Base-by-base conservation (phyloP, 257 asterid genomes). In the Jacaranda mimosifolia region DNA sequence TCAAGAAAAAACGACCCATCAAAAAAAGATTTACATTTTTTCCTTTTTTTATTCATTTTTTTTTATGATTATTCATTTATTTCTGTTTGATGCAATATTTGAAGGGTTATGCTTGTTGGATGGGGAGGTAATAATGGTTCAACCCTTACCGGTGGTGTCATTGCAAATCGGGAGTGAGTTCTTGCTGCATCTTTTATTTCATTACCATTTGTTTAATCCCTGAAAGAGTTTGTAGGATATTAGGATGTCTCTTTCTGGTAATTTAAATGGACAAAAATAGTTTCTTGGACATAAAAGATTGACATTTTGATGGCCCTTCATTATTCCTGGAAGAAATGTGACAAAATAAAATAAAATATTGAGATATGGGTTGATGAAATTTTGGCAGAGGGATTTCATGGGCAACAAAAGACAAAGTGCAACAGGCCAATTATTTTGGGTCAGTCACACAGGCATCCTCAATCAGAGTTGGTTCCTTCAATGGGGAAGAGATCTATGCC, bases 121-220 rank as follows among this genome's bases (percentile, higher is more conserved):
- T 95, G 99, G 99, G 99, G 99, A 78, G 99, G 99, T 18, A 95
- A 95, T 91, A 95, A 95, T 74, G 99, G 99, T 11, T 90, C 92
- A 1, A 93, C 99, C 15, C 96, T 96, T 13, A 93, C 98, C 0
- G 99, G 91, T 51, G 97, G 98, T 64, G 98, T 96, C 59, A 88
- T 96, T 52, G 96, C 99, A 0, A 93, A 96, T 77, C 82, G 97
- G 35, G 99, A 96, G 99, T 95, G 83, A 91, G 97, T 85, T 39
- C 15, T 38, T 55, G 32, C 18, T 60, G 18, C n/a, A 60, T 26
- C 19, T 52, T 1, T 14, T 60, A 13, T 60, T 60, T 3, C 39
- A 58, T 19, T 26, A 58, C 40, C 66, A 32, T 26, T 59, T 59
- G 14, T 59, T 59, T 59, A 26, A 60, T 60, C 42, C 9, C 36